Evolutionary conservation across 176 grass and related monocot genomes (phyloP), one percentile per base, ranked within the genome.

Genomic region (Bolboschoenus planiculmis): DNA sequence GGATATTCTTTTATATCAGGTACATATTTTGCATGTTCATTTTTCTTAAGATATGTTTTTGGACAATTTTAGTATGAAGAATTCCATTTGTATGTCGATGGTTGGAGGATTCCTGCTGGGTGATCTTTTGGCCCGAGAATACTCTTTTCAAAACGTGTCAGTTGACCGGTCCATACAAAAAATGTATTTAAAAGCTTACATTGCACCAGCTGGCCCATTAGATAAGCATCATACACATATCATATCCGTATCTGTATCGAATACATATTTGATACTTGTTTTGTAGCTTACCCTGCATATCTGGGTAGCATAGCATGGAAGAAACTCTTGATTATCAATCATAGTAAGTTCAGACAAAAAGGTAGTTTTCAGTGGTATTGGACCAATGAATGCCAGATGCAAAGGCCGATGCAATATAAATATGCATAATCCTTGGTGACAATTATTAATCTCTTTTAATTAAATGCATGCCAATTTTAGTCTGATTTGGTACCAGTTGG

Each of bases 401-500:
- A 35, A 18, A 31, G 31, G 10, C 11, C 15, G 29, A 34, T 66
- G 29, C 13, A 2, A 16, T 36, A 7, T 35, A 66, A 36, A 35
- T 3, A 66, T 35, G 29, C 36, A 67, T 67, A 71, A 43, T 42
- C n/a, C 66, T 23, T 44, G 37, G 14, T 65, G 37, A 24, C 10
- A 44, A 71, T 37, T 71, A 71, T 71, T 43, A 39, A 71, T 71
- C 66, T 43, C 3, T 71, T 71, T 43, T 44, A 26, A 13, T 71
- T 71, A 71, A 51, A 75, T 50, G 13, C 71, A 75, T 40, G 34
- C 65, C 35, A 31, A 23, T 54, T 83, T 79, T 89, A 98, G 96
- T 95, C 96, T 11, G 96, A 98, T 91, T 90, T 98, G 68, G 96
- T 98, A 80, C 96, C 96, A 80, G 96, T 98, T 88, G 96, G 96